Percentiles rank a stretch among this genome's conserved stretches.
Evolutionary conservation across 2,329 filamentous ascomycete genomes (phyloP).

Genomic region (Cladosporium velox): DNA sequence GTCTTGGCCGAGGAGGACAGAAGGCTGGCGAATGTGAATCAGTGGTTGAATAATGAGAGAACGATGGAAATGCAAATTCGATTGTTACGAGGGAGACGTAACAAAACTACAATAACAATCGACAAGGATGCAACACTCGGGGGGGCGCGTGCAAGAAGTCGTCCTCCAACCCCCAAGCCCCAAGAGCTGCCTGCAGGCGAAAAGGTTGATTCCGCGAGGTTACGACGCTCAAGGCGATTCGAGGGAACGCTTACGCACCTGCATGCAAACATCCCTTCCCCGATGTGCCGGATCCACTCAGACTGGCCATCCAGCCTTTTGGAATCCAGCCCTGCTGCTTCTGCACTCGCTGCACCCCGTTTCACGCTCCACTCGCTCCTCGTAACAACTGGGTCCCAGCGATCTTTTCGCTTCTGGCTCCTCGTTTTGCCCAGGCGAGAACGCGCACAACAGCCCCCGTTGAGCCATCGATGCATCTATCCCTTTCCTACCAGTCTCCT

Average conservation of each 20-base stretch:
- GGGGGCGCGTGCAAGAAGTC: neutral
- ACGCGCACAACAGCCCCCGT: neutral
- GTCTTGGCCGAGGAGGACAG: neutral
- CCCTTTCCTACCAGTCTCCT: conserved; percentile 2
- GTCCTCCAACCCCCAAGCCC: neutral
- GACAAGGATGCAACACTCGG: neutral
- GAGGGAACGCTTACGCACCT: conserved; percentile 7
- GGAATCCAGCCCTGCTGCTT: conserved; percentile 4
- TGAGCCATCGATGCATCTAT: neutral
- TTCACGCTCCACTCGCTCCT: neutral
- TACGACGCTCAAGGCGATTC: conserved; percentile 11
- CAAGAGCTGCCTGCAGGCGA: neutral
- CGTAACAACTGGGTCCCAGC: conserved; percentile 5
- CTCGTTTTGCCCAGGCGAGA: neutral
- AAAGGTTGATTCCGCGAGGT: conserved; percentile 8
- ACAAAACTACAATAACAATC: neutral
- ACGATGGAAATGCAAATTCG: neutral
- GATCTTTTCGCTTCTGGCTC: neutral
- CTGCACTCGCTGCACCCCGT: neutral
- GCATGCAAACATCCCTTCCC: conserved; percentile 2
- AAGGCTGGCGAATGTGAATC: conserved; percentile 6
- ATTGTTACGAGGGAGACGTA: neutral
- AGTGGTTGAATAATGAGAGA: neutral
- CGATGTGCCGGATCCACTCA: neutral
- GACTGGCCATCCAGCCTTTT: conserved; percentile 15